phyloP scores from a whole-genome alignment of 768 basidiomycete genomes.

The Mycena chlorophos region DNA sequence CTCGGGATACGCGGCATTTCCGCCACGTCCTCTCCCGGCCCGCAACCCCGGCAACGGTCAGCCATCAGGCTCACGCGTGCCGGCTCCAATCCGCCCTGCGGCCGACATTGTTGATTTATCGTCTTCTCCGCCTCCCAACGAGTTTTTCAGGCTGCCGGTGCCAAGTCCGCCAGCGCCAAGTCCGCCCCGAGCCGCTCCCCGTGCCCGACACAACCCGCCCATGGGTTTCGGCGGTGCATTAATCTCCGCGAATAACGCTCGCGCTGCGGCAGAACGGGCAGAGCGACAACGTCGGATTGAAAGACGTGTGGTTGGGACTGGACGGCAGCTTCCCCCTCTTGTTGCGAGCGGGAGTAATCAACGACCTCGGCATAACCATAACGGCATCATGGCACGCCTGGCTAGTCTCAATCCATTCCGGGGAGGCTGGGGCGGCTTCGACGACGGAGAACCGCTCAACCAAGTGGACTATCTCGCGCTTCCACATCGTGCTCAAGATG shows the following conservation, averaged over 20 bases:
- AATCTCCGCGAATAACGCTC: slow-evolving; percentile 40
- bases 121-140: slow-evolving; percentile 24
- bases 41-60: slow-evolving; percentile 45
- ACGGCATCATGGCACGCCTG: slow-evolving; percentile 9
- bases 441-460: not conserved
- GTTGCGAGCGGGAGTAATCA: not conserved
- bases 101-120: slow-evolving; percentile 7
- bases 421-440: slow-evolving; percentile 6
- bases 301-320: slow-evolving; percentile 13
- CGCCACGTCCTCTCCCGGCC: slow-evolving; percentile 38
- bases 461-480: slow-evolving; percentile 16
- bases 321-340: slow-evolving; percentile 11
- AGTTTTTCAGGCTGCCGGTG: no score
- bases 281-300: slow-evolving; percentile 14
- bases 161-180: not conserved
- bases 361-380: not conserved
- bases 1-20: slow-evolving; percentile 27
- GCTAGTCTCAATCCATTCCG: slow-evolving; percentile 10
- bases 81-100: slow-evolving; percentile 26
- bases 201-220: slow-evolving; percentile 42
- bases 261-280: slow-evolving; percentile 17
- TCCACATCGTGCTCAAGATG: not conserved
- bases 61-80: slow-evolving; percentile 41
- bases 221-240: slow-evolving; percentile 71
- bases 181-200: slow-evolving; percentile 4